Percentiles rank a stretch among this genome's conserved stretches.
Conservation (phyloP, 2,329 filamentous ascomycete genomes). For the Colletotrichum destructivum region DNA sequence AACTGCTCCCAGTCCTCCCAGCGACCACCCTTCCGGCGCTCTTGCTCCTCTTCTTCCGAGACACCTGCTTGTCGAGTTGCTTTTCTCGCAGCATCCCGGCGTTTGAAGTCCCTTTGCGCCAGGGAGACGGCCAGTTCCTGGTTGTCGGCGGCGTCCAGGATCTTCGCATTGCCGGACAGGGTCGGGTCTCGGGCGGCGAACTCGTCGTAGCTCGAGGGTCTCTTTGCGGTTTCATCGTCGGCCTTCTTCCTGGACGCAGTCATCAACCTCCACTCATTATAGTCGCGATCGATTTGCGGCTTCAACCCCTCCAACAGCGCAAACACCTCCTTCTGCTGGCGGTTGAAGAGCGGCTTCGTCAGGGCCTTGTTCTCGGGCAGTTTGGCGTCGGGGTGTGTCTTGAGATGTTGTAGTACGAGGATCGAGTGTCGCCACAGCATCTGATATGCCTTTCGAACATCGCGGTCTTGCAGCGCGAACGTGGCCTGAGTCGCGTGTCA, state of each 20-base stretch:
- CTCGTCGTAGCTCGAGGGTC: slow-evolving; percentile 57
- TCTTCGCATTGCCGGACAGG: slow-evolving; percentile 68
- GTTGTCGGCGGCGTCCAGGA: slow-evolving; percentile 80
- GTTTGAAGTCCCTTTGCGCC: slow-evolving; percentile 79
- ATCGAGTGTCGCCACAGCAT: slow-evolving; percentile 91
- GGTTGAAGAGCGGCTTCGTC: slow-evolving; percentile 67
- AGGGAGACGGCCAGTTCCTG: slow-evolving; percentile 83
- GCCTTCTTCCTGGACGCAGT: slow-evolving; percentile 56
- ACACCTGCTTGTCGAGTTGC: slow-evolving; percentile 71
- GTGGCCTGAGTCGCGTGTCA: slow-evolving; percentile 72
- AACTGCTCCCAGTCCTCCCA: slow-evolving; percentile 60
- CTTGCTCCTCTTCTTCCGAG: slow-evolving; percentile 70
- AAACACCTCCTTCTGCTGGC: slow-evolving; percentile 70
- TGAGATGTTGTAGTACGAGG: slow-evolving; percentile 83
- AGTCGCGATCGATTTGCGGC: slow-evolving; percentile 80
- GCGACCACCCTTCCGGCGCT: slow-evolving; percentile 62
- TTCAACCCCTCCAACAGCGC: slow-evolving; percentile 83
- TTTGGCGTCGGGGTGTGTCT: slow-evolving; percentile 82
- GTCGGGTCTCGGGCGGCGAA: slow-evolving; percentile 74
- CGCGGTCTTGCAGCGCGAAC: slow-evolving; percentile 88
- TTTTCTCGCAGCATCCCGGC: slow-evolving; percentile 74
- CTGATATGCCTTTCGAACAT: slow-evolving; percentile 90
- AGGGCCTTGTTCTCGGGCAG: slow-evolving; percentile 75
- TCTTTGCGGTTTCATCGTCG: slow-evolving; percentile 42
- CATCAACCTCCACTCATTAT: slow-evolving; percentile 77